These are phyloP conservation scores for Rusavskia elegans DNA, from an alignment of 495 filamentous ascomycete genomes.

Conservation along the genomic window DNA sequence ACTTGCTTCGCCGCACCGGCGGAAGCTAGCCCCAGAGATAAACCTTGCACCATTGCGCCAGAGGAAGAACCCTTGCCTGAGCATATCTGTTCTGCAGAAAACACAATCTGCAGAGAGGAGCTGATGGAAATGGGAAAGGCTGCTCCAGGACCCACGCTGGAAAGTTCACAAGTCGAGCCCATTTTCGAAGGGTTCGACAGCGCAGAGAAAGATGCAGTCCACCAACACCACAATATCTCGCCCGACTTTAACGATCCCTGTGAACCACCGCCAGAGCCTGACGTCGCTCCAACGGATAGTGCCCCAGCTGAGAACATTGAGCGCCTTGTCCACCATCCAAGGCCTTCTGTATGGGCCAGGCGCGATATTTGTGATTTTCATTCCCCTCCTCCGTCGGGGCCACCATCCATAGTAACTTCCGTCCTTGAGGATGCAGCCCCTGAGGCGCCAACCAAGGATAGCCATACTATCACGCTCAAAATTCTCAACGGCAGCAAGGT, in stretches of 20 bases:
- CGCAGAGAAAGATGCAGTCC: slow-evolving; percentile 4
- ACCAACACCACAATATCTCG: neutral
- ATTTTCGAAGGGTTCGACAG: slow-evolving; percentile 1
- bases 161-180: slow-evolving; percentile 3
- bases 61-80: slow-evolving; percentile 4
- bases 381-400: slow-evolving; percentile 5
- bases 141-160: too few relatives aligned
- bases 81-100: slow-evolving; percentile 4
- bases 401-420: slow-evolving; percentile 6
- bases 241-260: neutral
- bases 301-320: slow-evolving; percentile 5
- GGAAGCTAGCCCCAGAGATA: slow-evolving; percentile 1
- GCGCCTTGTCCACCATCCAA: too few relatives aligned
- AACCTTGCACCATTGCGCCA: slow-evolving; percentile 3
- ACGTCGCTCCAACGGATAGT: slow-evolving; percentile 4
- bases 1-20: slow-evolving; percentile 1
- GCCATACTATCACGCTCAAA: slow-evolving; percentile 7
- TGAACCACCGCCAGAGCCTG: slow-evolving; percentile 6
- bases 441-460: slow-evolving; percentile 6
- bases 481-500: slow-evolving; percentile 6
- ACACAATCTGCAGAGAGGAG: neutral
- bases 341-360: slow-evolving; percentile 3
- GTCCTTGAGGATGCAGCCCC: slow-evolving; percentile 5
- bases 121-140: too few relatives aligned
- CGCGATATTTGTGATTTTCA: neutral